A percentile compares a stretch with the other conserved stretches of the same genome.
Evolutionary conservation across 805 yeast genomes (phyloP).

Genomic region (Ogataea philodendri): DNA sequence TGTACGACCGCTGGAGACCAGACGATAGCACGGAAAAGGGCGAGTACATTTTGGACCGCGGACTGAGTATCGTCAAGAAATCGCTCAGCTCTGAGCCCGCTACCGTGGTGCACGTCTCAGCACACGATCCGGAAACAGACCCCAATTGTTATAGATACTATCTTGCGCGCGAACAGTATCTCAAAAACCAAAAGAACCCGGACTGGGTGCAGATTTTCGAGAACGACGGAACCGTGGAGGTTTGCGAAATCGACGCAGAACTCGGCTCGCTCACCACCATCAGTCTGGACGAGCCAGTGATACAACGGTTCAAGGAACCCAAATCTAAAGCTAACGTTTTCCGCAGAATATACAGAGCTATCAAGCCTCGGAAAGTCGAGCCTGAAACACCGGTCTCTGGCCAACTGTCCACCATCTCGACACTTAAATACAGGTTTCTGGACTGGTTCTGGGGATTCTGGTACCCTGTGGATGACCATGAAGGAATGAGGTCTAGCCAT

Average conservation of each 20-base stretch:
- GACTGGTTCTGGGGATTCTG: conserved; percentile 28
- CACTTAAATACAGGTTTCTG: conserved; percentile 16
- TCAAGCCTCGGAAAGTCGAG: conserved; percentile 7
- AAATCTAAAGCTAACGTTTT: conserved; percentile 3
- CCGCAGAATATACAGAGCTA: conserved; percentile 5
- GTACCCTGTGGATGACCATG: conserved; percentile 24
- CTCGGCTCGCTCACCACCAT: neutral
- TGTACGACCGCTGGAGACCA: conserved; percentile 20
- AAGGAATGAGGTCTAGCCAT: neutral
- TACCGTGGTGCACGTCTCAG: conserved; percentile 17
- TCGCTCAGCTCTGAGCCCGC: conserved; percentile 15
- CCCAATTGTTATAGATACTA: conserved; percentile 21
- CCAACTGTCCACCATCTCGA: conserved; percentile 12
- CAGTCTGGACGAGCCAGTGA: neutral
- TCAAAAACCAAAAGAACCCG: conserved; percentile 8
- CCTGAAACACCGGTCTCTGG: conserved; percentile 11
- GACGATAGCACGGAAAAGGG: conserved; percentile 16
- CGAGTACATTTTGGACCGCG: conserved; percentile 19
- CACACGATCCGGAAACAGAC: conserved; percentile 1
- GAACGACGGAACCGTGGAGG: conserved; percentile 1
- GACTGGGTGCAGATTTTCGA: conserved; percentile 23
- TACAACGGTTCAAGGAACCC: conserved; percentile 2
- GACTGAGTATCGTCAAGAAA: conserved; percentile 16
- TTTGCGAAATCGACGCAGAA: neutral
- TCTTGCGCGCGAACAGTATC: conserved; percentile 9